Evolutionary conservation across 305 asterid genomes (phyloP).

Genomic region (Fraxinus sp.): DNA sequence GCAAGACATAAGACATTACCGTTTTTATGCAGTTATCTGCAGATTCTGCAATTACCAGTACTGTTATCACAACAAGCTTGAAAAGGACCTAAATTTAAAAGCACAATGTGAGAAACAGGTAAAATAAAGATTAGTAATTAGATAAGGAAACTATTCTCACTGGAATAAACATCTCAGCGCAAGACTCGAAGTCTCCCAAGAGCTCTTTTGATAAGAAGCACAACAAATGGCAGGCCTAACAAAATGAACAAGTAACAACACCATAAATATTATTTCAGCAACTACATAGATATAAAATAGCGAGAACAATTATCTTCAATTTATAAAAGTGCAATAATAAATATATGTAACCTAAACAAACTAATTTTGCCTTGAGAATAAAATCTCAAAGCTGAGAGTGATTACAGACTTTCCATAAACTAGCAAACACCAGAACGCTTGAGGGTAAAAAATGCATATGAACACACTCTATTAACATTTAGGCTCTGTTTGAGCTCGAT

Average conservation of each 20-base stretch:
- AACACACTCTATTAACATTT: slow-evolving; percentile 1
- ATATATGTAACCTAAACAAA: slow-evolving; percentile 1
- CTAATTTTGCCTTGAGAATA: slow-evolving; percentile 8
- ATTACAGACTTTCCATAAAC: slow-evolving; percentile 5
- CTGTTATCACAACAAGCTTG: slow-evolving; percentile 99
- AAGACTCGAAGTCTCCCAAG: slow-evolving; percentile 91
- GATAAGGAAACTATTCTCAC: slow-evolving; percentile 48
- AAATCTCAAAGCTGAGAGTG: slow-evolving; percentile 7
- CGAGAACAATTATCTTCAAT: slow-evolving; percentile 1
- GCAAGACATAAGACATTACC: slow-evolving; percentile 41
- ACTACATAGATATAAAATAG: slow-evolving; percentile 6
- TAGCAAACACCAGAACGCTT: background rate
- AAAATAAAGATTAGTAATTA: slow-evolving; percentile 19
- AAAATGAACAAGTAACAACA: slow-evolving; percentile 25
- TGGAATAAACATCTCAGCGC: slow-evolving; percentile 98
- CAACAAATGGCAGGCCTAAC: slow-evolving; percentile 84
- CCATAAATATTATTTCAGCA: slow-evolving; percentile 8
- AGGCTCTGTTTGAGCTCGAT: background rate
- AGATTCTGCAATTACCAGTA: slow-evolving; percentile 98
- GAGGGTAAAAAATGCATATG: background rate
- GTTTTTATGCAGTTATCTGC: slow-evolving; percentile 99
- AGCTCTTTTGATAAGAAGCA: slow-evolving; percentile 90
- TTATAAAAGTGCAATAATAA: slow-evolving; percentile 4
- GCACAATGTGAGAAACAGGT: slow-evolving; percentile 39
- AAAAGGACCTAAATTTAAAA: slow-evolving; percentile 76